Evolutionary conservation across 495 filamentous ascomycete species (phyloP), one percentile per base, ranked within the genome.

Genomic region (Oidiodendron maius): DNA sequence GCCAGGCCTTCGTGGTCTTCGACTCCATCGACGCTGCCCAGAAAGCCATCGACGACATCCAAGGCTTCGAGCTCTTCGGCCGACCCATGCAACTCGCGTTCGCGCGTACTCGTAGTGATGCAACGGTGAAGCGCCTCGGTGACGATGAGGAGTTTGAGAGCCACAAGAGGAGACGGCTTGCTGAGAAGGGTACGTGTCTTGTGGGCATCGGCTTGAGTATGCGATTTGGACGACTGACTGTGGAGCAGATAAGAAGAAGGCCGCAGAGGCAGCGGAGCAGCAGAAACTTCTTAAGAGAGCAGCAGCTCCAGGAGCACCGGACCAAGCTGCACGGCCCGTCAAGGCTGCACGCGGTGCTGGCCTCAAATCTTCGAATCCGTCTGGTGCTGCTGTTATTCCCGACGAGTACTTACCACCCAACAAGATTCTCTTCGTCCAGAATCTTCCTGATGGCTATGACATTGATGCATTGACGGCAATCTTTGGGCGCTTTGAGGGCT

Each of bases 391-490:
- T 16, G 85, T 94, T 40, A 81, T 97, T 13, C 93, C 93, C 2
- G 94, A 96, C 76, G 93, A 99, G 68, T 97, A 94, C 62, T 79
- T 97, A 0, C 93, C 90, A 2, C 91, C 94, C 38, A 99, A 97
- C 76, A 95, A 94, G 69, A 93, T 89, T 51, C 76, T 99, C n/a
- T 95, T 97, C 74, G 71, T 97, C 43, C 89, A 91, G 66, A 89
- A 96, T 57, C 61, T 99, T 39, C 91, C 94, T 13, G 89, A 94
- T 54, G 86, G 89, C 48, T 87, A 85, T 57, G 84, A 83, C 65
- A 79, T 85, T 61, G 90, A 93, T 43, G 77, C 70, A 32, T 82
- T 98, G 35, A 82, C 80, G 0, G 77, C 75, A 20, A 80, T 96
- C 47, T 99, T 96, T 71, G 80, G 80, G 32, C 81, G 83, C 28